Percentiles rank a stretch among this genome's conserved stretches.
phyloP scores from a whole-genome alignment of 1,284 basidiomycete genomes.

The Cryptococcus jaspeensis region DNA sequence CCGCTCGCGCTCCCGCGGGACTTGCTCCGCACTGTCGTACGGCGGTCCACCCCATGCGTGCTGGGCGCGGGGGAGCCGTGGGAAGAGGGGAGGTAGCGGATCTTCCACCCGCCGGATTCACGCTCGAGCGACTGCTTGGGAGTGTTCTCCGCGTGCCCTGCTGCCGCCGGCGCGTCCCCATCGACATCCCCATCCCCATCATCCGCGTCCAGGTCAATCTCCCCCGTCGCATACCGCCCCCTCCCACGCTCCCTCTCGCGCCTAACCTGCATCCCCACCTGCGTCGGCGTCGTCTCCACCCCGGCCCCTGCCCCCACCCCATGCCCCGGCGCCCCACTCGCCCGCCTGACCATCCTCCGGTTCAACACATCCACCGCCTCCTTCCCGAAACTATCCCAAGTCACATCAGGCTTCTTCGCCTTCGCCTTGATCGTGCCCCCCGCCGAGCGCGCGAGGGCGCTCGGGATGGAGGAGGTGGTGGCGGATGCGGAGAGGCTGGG shows the following conservation, averaged over 20 bases:
- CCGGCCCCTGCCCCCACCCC: no score
- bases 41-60: conserved; percentile 5
- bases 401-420: conserved; percentile 25
- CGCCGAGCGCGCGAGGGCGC: conserved; percentile 15
- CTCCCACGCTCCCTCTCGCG: no score
- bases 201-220: no score
- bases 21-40: background rate
- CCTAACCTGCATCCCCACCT: no score
- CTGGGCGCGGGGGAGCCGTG: conserved; percentile 5
- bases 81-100: conserved; percentile 13
- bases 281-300: no score
- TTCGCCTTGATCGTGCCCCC: conserved; percentile 32
- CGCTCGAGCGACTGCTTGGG: conserved; percentile 42
- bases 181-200: no score
- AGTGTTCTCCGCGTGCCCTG: conserved; percentile 23
- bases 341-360: background rate
- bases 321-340: conserved; percentile 2
- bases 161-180: background rate
- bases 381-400: conserved; percentile 44
- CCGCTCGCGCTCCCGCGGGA: background rate
- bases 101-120: conserved; percentile 37
- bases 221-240: no score
- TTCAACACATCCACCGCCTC: conserved; percentile 28
- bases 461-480: no score
- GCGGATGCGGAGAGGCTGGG: no score